A percentile compares a stretch with the other conserved stretches of the same genome.
Conservation (phyloP, 768 basidiomycete genomes). For the Russula lepida region DNA sequence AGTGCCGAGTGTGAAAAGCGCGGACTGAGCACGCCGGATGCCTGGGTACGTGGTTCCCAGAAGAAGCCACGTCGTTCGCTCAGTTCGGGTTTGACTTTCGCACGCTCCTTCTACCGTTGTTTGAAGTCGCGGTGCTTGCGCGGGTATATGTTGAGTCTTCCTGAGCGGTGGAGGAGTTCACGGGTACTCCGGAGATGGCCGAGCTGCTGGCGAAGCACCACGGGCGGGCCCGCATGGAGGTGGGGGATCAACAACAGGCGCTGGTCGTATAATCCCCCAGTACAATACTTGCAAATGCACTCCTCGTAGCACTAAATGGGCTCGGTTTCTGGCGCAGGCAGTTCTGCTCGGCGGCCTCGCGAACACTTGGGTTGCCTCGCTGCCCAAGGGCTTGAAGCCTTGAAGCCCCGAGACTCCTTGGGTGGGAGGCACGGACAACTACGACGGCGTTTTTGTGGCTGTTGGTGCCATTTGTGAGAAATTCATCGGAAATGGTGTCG, state of each 20-base stretch:
- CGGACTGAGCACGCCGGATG: conserved; percentile 43
- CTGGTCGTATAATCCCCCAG: conserved; percentile 70
- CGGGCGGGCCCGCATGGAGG: conserved; percentile 16
- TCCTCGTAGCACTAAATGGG: conserved; percentile 58
- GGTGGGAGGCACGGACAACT: no score
- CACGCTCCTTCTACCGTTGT: conserved; percentile 52
- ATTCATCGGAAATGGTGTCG: no score
- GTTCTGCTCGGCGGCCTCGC: no score
- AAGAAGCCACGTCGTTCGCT: conserved; percentile 82
- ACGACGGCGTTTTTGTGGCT: no score
- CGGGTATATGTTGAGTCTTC: conserved; percentile 48
- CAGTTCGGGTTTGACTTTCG: conserved; percentile 92
- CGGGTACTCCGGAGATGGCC: conserved; percentile 3
- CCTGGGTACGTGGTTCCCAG: conserved; percentile 67
- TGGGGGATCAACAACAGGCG: conserved; percentile 31
- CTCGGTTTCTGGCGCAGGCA: no score
- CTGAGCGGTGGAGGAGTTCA: conserved; percentile 28
- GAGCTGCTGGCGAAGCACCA: conserved; percentile 19
- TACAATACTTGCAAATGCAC: conserved; percentile 59
- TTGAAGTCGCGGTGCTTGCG: conserved; percentile 52
- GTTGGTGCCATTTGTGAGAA: no score
- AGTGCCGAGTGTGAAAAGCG: conserved; percentile 35
- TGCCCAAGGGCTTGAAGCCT: no score
- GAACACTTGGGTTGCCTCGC: no score
- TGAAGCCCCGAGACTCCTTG: no score